Evolutionary conservation across 306 rosid species (phyloP).

Genomic region (Carpinus fangiana): DNA sequence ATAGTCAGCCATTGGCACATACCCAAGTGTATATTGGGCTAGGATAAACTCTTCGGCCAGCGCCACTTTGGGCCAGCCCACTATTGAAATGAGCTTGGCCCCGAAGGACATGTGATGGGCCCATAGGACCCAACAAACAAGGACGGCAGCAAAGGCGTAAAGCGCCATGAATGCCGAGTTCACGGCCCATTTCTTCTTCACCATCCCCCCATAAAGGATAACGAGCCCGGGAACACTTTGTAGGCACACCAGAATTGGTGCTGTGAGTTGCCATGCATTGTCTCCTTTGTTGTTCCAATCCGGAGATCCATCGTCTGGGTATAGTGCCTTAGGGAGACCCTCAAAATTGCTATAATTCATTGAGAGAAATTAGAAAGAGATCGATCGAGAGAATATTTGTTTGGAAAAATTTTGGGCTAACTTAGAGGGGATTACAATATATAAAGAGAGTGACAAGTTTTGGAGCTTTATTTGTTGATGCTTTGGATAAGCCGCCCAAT

Average conservation of each 20-base stretch:
- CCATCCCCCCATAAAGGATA: slow-evolving; percentile 64
- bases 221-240: slow-evolving; percentile 70
- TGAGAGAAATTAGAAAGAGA: not conserved
- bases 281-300: slow-evolving; percentile 70
- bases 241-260: slow-evolving; percentile 62
- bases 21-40: not conserved
- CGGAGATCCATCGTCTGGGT: slow-evolving; percentile 33
- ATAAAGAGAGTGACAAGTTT: slow-evolving; percentile 22
- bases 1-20: slow-evolving; percentile 59
- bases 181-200: slow-evolving; percentile 72
- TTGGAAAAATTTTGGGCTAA: slow-evolving; percentile 32
- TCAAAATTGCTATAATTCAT: slow-evolving; percentile 17
- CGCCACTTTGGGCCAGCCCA: slow-evolving; percentile 50
- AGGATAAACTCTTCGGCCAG: slow-evolving; percentile 37
- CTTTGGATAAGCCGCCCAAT: slow-evolving; percentile 39
- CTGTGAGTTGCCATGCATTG: slow-evolving; percentile 69
- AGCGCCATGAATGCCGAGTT: slow-evolving; percentile 76
- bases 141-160: slow-evolving; percentile 52
- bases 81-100: not conserved
- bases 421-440: slow-evolving; percentile 19
- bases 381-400: not conserved
- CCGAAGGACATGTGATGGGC: slow-evolving; percentile 74
- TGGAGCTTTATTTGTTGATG: slow-evolving; percentile 21
- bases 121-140: slow-evolving; percentile 75
- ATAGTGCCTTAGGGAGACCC: not conserved